Conservation (phyloP, 805 yeast genomes). For the Kodamaea laetipori region DNA sequence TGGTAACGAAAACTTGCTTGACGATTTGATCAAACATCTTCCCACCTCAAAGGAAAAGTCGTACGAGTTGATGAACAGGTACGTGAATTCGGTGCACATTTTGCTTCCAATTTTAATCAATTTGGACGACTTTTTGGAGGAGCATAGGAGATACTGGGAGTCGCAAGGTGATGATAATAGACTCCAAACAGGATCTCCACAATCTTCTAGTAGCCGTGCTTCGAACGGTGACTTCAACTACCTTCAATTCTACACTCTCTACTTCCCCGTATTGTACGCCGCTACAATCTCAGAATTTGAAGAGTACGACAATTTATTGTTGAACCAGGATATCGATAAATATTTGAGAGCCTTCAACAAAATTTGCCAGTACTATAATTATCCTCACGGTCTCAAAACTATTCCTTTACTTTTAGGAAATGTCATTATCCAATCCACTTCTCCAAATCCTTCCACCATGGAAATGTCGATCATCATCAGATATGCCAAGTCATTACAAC, state of each 20-base stretch:
- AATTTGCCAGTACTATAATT: constrained; percentile 49
- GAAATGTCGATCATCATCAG: constrained; percentile 58
- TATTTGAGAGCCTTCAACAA: constrained; percentile 52
- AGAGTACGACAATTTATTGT: constrained; percentile 50
- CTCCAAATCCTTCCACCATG: constrained; percentile 58
- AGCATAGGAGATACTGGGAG: constrained; percentile 55
- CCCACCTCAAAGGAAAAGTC: constrained; percentile 48
- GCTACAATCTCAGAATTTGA: constrained; percentile 61
- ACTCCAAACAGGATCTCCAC: constrained; percentile 3
- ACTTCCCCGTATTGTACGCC: constrained; percentile 59
- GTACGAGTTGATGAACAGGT: constrained; percentile 49
- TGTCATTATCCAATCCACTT: constrained; percentile 52
- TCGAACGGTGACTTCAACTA: constrained; percentile 29
- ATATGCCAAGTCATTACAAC: constrained; percentile 55
- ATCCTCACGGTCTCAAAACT: constrained; percentile 49
- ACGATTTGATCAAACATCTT: constrained; percentile 43
- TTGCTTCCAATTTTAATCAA: constrained; percentile 55
- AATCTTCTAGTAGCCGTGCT: constrained; percentile 4
- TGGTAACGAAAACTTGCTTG: constrained; percentile 35
- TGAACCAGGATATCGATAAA: constrained; percentile 51
- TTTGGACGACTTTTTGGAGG: constrained; percentile 42
- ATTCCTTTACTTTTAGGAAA: constrained; percentile 48
- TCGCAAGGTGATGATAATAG: constrained; percentile 18
- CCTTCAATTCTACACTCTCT: constrained; percentile 48
- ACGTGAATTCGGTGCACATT: constrained; percentile 55